Evolutionary conservation across 1,284 basidiomycete species (phyloP), one percentile per base, ranked within the genome.

Genomic region (Cryptococcus sp.): DNA sequence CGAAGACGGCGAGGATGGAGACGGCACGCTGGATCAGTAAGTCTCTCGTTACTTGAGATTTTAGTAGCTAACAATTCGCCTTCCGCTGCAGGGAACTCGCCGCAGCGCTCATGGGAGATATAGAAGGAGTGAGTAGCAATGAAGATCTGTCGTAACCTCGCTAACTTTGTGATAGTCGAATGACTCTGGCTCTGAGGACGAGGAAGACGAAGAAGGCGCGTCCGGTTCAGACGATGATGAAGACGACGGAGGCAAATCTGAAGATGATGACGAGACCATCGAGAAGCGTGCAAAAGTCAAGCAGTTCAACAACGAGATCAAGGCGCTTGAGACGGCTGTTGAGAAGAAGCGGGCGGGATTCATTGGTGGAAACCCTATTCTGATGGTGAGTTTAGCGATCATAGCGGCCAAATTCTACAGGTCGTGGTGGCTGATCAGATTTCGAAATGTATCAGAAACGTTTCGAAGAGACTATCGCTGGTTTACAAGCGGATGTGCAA

Each of bases 381-480:
- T 96, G 77, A 88, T 86, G 81, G 70, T 60, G 79, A 68, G 61
- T 64, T 17, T 27, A 40, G 27, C 20, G 16, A 19, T 40, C 20
- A 11, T 27, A 23, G 61, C 6, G 54, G 52, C 8, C 30, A 8
- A 8, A 35, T 5, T 30, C 30, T 8, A 10, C 30, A 35, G 8
- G 4, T 35, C 30, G 30, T 13, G 10, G 13, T 8, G 30, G 30
- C 30, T 35, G 8, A 35, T 35, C 30, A 35, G 5, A 35, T 2
- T 35, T 10, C 30, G 30, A 13, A 13, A 8, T 10, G 52, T 20
- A 57, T 25, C 66, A 93, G 88, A 90, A 90, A 85, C 91, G 93
- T 39, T 95, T 95, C 79, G 91, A 95, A 76, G 93, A 95, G 73
- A 89, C 90, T 4, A 81, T 95, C 67, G 88, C 87, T 80, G 94